Evolutionary conservation across 1,284 basidiomycete genomes (phyloP).

Genomic region (Tylopilus sp.): DNA sequence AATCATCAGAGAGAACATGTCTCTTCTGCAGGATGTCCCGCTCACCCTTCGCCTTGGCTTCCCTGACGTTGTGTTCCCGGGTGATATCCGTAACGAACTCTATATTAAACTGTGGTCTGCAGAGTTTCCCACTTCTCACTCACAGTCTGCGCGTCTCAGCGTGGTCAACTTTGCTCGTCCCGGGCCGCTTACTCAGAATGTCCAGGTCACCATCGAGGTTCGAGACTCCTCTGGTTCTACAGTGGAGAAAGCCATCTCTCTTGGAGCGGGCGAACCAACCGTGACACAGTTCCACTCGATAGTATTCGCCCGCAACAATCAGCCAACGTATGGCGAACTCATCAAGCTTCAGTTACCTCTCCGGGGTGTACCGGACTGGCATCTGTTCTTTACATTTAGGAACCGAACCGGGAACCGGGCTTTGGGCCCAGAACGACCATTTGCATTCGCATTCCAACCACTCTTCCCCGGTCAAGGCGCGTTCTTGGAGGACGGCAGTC

Average conservation of each 20-base stretch:
- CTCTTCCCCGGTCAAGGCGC: slow-evolving; percentile 76
- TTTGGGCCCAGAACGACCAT: slow-evolving; percentile 65
- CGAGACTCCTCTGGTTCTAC: slow-evolving; percentile 70
- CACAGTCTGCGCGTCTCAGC: slow-evolving; percentile 51
- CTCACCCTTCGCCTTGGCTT: slow-evolving; percentile 90
- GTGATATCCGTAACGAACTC: slow-evolving; percentile 88
- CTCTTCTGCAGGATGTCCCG: slow-evolving; percentile 79
- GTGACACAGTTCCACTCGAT: slow-evolving; percentile 85
- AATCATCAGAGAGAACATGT: slow-evolving; percentile 82
- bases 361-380: slow-evolving; percentile 73
- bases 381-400: slow-evolving; percentile 92
- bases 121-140: slow-evolving; percentile 63
- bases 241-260: slow-evolving; percentile 73
- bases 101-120: slow-evolving; percentile 95
- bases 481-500: slow-evolving; percentile 89
- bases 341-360: slow-evolving; percentile 82
- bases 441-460: slow-evolving; percentile 91
- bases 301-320: slow-evolving; percentile 81
- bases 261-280: slow-evolving; percentile 82
- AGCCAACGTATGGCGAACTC: slow-evolving; percentile 90
- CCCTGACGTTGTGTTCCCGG: slow-evolving; percentile 94
- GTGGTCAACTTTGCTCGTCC: slow-evolving; percentile 60
- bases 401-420: slow-evolving; percentile 63
- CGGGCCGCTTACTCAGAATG: slow-evolving; percentile 58
- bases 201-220: slow-evolving; percentile 92